These are phyloP conservation scores for Ogataea siamensis DNA, from an alignment of 805 yeast species.

Conservation along the genomic window DNA sequence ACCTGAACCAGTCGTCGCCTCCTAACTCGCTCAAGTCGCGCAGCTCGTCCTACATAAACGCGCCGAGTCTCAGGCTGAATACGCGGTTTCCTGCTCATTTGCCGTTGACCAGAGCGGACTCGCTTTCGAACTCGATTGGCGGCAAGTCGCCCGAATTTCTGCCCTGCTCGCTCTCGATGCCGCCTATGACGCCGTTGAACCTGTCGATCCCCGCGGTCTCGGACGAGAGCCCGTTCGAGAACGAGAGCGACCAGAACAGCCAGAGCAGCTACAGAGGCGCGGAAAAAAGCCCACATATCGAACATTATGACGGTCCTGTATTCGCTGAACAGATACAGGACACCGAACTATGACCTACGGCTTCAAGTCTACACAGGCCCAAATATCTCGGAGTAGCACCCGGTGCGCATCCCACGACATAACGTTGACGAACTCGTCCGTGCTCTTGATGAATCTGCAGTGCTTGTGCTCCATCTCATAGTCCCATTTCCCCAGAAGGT, in stretches of 20 bases:
- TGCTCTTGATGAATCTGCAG: slow-evolving; percentile 17
- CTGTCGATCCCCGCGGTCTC: slow-evolving; percentile 27
- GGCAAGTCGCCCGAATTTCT: slow-evolving; percentile 35
- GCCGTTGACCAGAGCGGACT: slow-evolving; percentile 22
- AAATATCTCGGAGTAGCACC: slow-evolving; percentile 18
- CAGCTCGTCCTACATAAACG: slow-evolving; percentile 23
- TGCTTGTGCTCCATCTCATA: slow-evolving; percentile 18
- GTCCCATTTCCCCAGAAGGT: slow-evolving; percentile 24
- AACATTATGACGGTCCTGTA: slow-evolving; percentile 14
- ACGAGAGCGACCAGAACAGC: slow-evolving; percentile 20
- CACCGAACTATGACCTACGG: slow-evolving; percentile 19
- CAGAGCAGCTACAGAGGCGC: slow-evolving; percentile 6
- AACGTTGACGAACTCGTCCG: slow-evolving; percentile 17
- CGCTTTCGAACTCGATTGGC: slow-evolving; percentile 29
- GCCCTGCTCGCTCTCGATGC: slow-evolving; percentile 35
- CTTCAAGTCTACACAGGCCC: slow-evolving; percentile 24
- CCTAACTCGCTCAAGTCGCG: slow-evolving; percentile 38
- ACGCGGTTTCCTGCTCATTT: slow-evolving; percentile 20
- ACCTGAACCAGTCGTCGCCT: slow-evolving; percentile 53
- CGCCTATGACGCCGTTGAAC: slow-evolving; percentile 38
- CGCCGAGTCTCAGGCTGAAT: slow-evolving; percentile 4
- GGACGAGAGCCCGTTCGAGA: slow-evolving; percentile 18
- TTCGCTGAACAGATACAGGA: slow-evolving; percentile 26
- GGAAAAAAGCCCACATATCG: not conserved
- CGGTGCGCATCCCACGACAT: slow-evolving; percentile 23